Evolutionary conservation across 352 stramenopile species (phyloP).

Genomic region (Globisporangium irregulare): DNA sequence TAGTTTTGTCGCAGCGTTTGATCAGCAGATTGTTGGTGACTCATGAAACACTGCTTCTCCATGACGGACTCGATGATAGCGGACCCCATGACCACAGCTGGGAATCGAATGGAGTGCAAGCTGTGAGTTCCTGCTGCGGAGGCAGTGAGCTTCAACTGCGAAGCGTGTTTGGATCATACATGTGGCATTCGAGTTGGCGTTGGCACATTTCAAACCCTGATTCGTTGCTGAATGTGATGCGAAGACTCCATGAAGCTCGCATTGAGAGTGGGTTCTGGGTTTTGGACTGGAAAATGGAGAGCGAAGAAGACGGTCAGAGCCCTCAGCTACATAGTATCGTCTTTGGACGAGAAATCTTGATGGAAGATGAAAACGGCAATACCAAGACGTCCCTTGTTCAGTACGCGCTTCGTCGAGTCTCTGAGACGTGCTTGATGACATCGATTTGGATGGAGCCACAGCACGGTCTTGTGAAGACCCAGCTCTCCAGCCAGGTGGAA

Average conservation of each 20-base stretch:
- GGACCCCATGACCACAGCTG: conserved; percentile 18
- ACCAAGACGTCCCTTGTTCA: conserved; percentile 75
- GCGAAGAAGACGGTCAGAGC: conserved; percentile 47
- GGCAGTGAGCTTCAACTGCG: conserved; percentile 72
- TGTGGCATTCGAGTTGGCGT: conserved; percentile 86
- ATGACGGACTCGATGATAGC: conserved; percentile 24
- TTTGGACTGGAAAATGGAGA: conserved; percentile 74
- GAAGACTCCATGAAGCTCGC: conserved; percentile 61
- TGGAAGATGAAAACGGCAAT: conserved; percentile 78
- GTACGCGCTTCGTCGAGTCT: conserved; percentile 72
- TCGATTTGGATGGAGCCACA: conserved; percentile 90
- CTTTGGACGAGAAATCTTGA: conserved; percentile 78
- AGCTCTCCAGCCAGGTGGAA: conserved; percentile 39
- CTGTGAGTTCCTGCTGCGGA: conserved; percentile 65
- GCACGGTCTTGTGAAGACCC: conserved; percentile 65
- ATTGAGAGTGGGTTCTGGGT: conserved; percentile 81
- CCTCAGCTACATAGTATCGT: conserved; percentile 65
- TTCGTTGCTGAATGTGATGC: conserved; percentile 64
- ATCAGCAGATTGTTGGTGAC: conserved; percentile 74
- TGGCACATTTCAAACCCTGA: conserved; percentile 67
- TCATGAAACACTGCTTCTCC: conserved; percentile 61
- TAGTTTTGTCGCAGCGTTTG: conserved; percentile 74
- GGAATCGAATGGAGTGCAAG: conserved; percentile 2
- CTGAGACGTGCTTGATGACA: conserved; percentile 77
- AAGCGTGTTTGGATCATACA: conserved; percentile 81